phyloP scores from a whole-genome alignment of 371 early-diverging fungal species.

The Parasitella parasitica region DNA sequence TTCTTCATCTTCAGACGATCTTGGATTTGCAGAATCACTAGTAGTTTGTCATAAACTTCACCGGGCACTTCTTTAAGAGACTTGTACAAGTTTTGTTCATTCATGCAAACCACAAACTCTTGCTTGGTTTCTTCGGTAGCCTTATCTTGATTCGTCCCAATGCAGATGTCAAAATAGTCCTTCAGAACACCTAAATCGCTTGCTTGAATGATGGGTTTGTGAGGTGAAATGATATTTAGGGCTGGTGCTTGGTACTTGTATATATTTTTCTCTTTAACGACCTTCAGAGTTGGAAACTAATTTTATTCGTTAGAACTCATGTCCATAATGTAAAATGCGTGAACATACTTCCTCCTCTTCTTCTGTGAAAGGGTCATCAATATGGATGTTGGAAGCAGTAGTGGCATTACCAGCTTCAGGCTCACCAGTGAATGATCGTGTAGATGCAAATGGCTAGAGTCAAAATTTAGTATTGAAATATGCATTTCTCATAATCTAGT shows the following conservation, averaged over 20 bases:
- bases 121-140: conserved; percentile 1
- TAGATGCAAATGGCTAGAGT: neutral
- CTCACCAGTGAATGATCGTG: neutral
- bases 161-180: conserved; percentile 16
- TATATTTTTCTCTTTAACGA: conserved; percentile 19
- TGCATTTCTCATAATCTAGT: neutral
- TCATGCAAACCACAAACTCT: conserved; percentile 6
- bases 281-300: neutral
- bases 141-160: conserved; percentile 1
- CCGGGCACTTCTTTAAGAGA: neutral
- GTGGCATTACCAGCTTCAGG: neutral
- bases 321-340: neutral
- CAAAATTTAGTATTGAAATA: neutral
- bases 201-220: conserved; percentile 20
- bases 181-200: conserved; percentile 13
- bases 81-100: neutral
- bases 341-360: neutral
- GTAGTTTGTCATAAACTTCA: conserved; percentile 10
- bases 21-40: conserved; percentile 10
- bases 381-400: neutral
- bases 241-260: conserved; percentile 10
- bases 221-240: conserved; percentile 8
- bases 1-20: conserved; percentile 5
- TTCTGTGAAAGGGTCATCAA: neutral
- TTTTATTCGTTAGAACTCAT: neutral